Conservation (phyloP, 805 yeast genomes). For the Cyberlindnera maritima region DNA sequence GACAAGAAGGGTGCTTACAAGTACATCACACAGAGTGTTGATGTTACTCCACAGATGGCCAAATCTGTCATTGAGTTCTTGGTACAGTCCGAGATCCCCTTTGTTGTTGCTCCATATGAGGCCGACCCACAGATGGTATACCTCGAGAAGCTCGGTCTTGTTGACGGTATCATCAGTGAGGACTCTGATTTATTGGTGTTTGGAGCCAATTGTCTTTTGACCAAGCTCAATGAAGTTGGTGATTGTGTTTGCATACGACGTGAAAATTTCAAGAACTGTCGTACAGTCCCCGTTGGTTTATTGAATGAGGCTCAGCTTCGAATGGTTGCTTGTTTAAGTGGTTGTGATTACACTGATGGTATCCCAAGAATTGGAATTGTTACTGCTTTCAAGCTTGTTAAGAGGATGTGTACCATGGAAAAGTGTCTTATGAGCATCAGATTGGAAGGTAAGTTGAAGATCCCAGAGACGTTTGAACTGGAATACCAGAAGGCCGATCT, state of each 20-base stretch:
- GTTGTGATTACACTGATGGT: constrained; percentile 95
- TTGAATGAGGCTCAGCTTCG: constrained; percentile 60
- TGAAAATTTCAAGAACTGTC: constrained; percentile 49
- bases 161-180: constrained; percentile 86
- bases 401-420: constrained; percentile 48
- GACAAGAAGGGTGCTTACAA: constrained; percentile 60
- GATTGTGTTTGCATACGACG: constrained; percentile 68
- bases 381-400: constrained; percentile 65
- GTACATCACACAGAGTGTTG: constrained; percentile 74
- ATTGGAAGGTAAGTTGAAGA: constrained; percentile 54
- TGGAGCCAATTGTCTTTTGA: constrained; percentile 74
- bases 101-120: constrained; percentile 95
- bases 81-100: constrained; percentile 53
- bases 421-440: constrained; percentile 53
- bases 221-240: constrained; percentile 74
- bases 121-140: constrained; percentile 97
- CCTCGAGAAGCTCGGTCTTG: constrained; percentile 68
- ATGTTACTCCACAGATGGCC: constrained; percentile 89
- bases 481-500: constrained; percentile 66
- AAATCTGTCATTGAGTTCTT: constrained; percentile 75
- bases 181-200: constrained; percentile 91
- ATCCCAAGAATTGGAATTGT: constrained; percentile 76
- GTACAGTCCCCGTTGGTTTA: constrained; percentile 46
- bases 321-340: constrained; percentile 82
- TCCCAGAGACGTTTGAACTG: constrained; percentile 56